A percentile compares a stretch with the other conserved stretches of the same genome.
These are phyloP conservation scores for Colletotrichum sp. DNA, from an alignment of 2,329 filamentous ascomycete genomes.

Conservation along the genomic window DNA sequence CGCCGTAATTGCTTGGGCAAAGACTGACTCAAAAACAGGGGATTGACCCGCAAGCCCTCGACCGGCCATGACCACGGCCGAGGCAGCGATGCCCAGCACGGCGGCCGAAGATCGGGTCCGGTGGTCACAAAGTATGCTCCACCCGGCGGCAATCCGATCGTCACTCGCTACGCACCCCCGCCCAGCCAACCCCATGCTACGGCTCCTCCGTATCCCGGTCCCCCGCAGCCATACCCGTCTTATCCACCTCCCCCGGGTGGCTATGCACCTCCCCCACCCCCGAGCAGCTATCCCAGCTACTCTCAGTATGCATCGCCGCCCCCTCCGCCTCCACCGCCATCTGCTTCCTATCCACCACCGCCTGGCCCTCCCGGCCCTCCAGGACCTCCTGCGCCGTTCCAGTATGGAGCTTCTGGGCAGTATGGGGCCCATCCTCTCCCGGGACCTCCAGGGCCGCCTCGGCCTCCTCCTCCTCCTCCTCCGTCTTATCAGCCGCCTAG, in stretches of 20 bases:
- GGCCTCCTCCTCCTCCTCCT: constrained; percentile 3
- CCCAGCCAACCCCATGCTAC: constrained; percentile 11
- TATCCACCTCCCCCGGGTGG: constrained; percentile 3
- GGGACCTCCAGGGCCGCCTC: constrained; percentile 25
- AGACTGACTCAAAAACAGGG: constrained; percentile 2
- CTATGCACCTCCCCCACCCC: constrained; percentile 9
- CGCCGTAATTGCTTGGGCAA: neutral
- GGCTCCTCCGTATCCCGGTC: constrained; percentile 13
- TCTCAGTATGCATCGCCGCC: neutral
- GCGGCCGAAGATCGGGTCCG: constrained; percentile 7
- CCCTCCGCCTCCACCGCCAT: neutral
- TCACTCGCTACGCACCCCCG: constrained; percentile 21
- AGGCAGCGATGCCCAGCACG: constrained; percentile 1
- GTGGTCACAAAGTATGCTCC: constrained; percentile 20
- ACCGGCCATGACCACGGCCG: neutral
- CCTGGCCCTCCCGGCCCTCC: neutral
- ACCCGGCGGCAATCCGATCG: constrained; percentile 10
- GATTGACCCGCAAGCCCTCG: constrained; percentile 8
- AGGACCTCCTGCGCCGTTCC: neutral
- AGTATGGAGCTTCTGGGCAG: constrained; percentile 30
- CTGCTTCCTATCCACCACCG: constrained; percentile 6
- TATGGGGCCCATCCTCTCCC: constrained; percentile 30
- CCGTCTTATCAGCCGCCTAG: constrained; percentile 11
- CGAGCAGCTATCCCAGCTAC: constrained; percentile 1
- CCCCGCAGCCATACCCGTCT: constrained; percentile 6